Conservation (phyloP, 148 eudicot genomes). For the Rhododendron mucronatum region DNA sequence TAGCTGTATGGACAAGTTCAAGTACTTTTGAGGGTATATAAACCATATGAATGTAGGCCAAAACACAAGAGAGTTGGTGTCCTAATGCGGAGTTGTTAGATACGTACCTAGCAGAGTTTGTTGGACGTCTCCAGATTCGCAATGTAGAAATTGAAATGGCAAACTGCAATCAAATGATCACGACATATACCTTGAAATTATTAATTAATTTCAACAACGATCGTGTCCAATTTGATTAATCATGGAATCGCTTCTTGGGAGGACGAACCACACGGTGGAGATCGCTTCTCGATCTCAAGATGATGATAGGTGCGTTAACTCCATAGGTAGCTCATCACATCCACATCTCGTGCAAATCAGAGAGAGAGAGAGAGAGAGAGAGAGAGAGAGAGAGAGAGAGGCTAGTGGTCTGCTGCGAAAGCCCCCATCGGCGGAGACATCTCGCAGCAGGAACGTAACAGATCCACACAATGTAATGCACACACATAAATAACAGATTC, state of each 20-base stretch:
- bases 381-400: background rate
- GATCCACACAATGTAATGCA: constrained; percentile 2
- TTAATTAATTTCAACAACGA: background rate
- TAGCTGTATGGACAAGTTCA: background rate
- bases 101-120: background rate
- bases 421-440: background rate
- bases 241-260: background rate
- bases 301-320: background rate
- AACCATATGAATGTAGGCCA: background rate
- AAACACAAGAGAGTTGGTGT: background rate
- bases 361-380: background rate
- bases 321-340: background rate
- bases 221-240: background rate
- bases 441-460: constrained; percentile 4
- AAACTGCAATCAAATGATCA: background rate
- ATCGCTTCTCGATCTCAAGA: background rate
- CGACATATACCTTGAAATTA: background rate
- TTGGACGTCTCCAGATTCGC: background rate
- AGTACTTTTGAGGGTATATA: too few relatives aligned
- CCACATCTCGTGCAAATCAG: background rate
- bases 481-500: background rate
- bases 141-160: background rate
- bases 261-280: background rate
- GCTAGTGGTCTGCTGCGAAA: background rate
- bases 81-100: background rate